Percentiles rank a stretch among this genome's conserved stretches.
Conservation (phyloP, 2,329 filamentous ascomycete species). For the Ophiognomonia clavigignenti-juglandacearum region DNA sequence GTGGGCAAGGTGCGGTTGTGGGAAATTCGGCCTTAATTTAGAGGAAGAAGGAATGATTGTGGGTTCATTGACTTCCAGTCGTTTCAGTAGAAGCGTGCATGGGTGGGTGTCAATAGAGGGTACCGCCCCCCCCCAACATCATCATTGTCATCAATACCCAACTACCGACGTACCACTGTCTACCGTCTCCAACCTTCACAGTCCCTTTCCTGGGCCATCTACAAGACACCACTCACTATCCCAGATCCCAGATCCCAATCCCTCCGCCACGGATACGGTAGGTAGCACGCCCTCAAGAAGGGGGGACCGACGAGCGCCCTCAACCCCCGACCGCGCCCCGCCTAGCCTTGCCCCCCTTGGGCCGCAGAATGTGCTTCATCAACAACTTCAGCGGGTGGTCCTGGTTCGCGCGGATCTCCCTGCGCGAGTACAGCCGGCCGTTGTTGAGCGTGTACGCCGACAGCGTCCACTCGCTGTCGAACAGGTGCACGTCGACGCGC, state of each 20-base stretch:
- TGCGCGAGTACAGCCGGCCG: slow-evolving; percentile 40
- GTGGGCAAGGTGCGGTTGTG: slow-evolving; percentile 82
- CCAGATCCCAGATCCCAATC: too few species aligned
- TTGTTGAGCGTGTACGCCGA: slow-evolving; percentile 29
- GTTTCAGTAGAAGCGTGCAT: too few species aligned
- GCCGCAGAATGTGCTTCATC: slow-evolving; percentile 27
- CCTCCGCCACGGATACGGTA: too few species aligned
- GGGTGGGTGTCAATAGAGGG: too few species aligned
- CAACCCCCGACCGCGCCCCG: background rate
- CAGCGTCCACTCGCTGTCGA: slow-evolving; percentile 28
- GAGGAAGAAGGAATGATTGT: too few species aligned
- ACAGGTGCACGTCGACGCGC: slow-evolving; percentile 25
- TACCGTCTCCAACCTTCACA: background rate
- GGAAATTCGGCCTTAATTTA: slow-evolving; percentile 67
- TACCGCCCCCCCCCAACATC: background rate
- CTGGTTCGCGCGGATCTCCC: slow-evolving; percentile 28
- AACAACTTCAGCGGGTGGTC: slow-evolving; percentile 35
- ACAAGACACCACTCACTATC: too few species aligned
- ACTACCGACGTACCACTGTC: background rate
- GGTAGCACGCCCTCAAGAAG: too few species aligned
- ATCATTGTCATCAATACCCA: background rate
- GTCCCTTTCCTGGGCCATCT: background rate
- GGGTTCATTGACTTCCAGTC: too few species aligned
- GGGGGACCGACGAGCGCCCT: background rate
- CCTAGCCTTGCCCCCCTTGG: background rate